A percentile compares a stretch with the other conserved stretches of the same genome.
phyloP scores from a whole-genome alignment of 192 early-diverging fungal species.

The Rhizoclosmatium sp. region DNA sequence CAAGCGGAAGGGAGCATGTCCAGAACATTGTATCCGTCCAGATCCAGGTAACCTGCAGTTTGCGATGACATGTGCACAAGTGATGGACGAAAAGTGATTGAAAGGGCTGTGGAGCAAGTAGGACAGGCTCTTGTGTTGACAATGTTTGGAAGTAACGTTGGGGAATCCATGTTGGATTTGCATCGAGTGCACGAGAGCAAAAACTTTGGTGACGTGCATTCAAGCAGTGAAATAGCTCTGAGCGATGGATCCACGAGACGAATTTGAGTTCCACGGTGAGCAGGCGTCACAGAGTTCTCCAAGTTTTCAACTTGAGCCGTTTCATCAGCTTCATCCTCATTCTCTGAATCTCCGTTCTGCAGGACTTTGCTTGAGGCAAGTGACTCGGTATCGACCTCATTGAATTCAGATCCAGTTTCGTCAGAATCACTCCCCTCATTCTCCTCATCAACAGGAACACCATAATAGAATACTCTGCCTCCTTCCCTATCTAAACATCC shows the following conservation, averaged over 20 bases:
- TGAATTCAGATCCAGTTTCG: constrained; percentile 29
- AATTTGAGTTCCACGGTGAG: constrained; percentile 76
- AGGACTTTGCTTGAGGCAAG: not conserved
- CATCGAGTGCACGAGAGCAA: constrained; percentile 79
- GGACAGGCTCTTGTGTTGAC: constrained; percentile 62
- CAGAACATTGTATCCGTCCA: constrained; percentile 69
- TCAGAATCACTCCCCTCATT: constrained; percentile 40
- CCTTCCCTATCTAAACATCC: constrained; percentile 21
- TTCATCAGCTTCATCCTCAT: constrained; percentile 20
- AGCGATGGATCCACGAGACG: constrained; percentile 67
- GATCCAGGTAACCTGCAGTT: constrained; percentile 76
- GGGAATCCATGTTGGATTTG: constrained; percentile 65
- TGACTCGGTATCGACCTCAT: constrained; percentile 39
- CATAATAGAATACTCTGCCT: constrained; percentile 40
- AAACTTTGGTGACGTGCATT: constrained; percentile 70
- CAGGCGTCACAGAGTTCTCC: not conserved
- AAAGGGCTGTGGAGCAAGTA: constrained; percentile 61
- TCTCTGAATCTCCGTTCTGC: constrained; percentile 38
- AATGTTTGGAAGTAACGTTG: constrained; percentile 33
- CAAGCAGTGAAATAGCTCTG: constrained; percentile 71
- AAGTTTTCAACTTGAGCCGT: constrained; percentile 11
- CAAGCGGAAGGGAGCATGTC: constrained; percentile 80
- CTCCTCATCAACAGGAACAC: constrained; percentile 41
- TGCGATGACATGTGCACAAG: constrained; percentile 63
- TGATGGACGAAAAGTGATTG: constrained; percentile 67